Conservation (phyloP, 75 land plant genomes). For the Cunninghamia lanceolata region DNA sequence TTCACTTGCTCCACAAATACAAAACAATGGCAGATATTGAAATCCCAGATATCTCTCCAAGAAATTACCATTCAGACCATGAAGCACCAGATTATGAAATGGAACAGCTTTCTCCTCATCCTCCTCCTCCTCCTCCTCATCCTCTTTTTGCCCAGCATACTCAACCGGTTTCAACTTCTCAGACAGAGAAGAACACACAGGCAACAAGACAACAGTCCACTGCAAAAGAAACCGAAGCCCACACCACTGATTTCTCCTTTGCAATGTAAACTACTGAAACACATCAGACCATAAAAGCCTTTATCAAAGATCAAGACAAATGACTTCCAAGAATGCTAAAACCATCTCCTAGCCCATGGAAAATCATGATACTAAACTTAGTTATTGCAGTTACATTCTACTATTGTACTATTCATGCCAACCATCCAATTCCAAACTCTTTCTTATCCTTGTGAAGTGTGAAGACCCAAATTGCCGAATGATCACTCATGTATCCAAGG, state of each 20-base stretch:
- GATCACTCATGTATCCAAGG: neutral
- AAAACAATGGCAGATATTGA: slow-evolving; percentile 10
- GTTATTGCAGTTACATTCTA: neutral
- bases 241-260: neutral
- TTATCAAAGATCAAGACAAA: no score
- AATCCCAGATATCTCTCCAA: neutral
- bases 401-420: neutral
- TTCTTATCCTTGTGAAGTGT: neutral
- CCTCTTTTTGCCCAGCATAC: neutral
- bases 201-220: neutral
- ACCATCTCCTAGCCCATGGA: neutral
- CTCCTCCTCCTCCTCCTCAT: neutral
- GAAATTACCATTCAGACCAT: neutral
- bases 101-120: neutral
- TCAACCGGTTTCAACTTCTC: neutral
- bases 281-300: neutral
- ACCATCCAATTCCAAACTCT: neutral
- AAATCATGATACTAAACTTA: neutral
- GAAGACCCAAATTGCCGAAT: neutral
- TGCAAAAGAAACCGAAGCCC: neutral
- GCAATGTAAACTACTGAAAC: neutral
- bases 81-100: slow-evolving; percentile 1
- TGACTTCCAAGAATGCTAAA: neutral
- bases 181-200: neutral
- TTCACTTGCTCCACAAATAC: slow-evolving; percentile 3